These are phyloP conservation scores for Fusarium sp. DNA, from an alignment of 2,329 filamentous ascomycete genomes.

Conservation along the genomic window DNA sequence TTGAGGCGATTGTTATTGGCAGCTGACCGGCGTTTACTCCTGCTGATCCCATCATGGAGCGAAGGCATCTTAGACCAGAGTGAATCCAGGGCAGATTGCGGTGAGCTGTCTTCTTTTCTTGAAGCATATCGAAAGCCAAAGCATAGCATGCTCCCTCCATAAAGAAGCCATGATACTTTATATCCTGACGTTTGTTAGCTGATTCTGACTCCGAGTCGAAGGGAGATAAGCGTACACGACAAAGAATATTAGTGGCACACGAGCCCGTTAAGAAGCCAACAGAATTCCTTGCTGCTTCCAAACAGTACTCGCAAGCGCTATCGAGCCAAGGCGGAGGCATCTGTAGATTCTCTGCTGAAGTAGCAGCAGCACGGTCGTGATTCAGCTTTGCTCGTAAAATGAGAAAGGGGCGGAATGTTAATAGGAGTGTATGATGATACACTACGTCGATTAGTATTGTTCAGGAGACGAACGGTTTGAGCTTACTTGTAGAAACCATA, in stretches of 20 bases:
- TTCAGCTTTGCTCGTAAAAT: conserved; percentile 53
- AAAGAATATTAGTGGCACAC: conserved; percentile 50
- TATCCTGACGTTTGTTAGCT: conserved; percentile 44
- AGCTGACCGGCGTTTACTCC: conserved; percentile 30
- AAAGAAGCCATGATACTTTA: conserved; percentile 55
- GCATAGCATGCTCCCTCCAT: conserved; percentile 52
- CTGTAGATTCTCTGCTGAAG: conserved; percentile 17
- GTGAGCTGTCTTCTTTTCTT: conserved; percentile 47
- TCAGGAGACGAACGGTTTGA: not conserved
- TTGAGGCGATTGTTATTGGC: conserved; percentile 37
- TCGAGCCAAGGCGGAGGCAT: conserved; percentile 50
- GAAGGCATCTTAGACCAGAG: conserved; percentile 47
- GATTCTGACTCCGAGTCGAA: too few species aligned
- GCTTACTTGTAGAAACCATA: conserved; percentile 51
- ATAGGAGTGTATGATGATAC: conserved; percentile 52
- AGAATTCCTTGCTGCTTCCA: conserved; percentile 51
- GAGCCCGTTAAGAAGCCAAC: conserved; percentile 52
- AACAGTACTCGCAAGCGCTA: conserved; percentile 52
- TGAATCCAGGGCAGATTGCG: conserved; percentile 53
- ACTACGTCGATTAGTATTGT: conserved; percentile 40
- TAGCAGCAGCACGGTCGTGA: conserved; percentile 39
- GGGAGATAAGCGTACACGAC: conserved; percentile 43
- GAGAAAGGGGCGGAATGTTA: conserved; percentile 55
- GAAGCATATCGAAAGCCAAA: conserved; percentile 53
- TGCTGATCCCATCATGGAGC: conserved; percentile 44